These are phyloP conservation scores for Zygoascus biomembranicola DNA, from an alignment of 805 yeast genomes.

Conservation along the genomic window DNA sequence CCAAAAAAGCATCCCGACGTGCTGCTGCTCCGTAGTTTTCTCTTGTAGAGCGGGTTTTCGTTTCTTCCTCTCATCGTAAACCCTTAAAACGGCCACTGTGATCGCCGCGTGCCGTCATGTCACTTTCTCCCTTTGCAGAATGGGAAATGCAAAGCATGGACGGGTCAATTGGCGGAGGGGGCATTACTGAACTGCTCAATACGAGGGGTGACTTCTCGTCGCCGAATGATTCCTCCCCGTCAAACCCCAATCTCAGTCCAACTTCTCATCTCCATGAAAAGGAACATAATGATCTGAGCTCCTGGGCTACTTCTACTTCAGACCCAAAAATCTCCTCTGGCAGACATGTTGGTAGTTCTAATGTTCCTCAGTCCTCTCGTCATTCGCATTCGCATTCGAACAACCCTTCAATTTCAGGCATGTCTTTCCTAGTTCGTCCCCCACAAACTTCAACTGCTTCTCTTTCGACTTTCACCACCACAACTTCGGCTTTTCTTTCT, in stretches of 20 bases:
- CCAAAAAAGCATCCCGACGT: too few relatives aligned
- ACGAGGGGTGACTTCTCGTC: not conserved
- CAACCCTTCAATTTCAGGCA: not conserved
- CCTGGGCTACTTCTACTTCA: not conserved
- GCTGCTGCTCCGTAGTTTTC: too few relatives aligned
- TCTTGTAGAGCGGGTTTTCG: too few relatives aligned
- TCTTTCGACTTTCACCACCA: not conserved
- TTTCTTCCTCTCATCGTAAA: too few relatives aligned
- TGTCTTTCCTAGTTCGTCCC: not conserved
- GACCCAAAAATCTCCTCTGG: not conserved
- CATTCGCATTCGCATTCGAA: not conserved
- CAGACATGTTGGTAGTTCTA: not conserved
- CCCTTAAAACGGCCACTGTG: not conserved
- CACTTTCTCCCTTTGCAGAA: not conserved
- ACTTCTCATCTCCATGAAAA: not conserved
- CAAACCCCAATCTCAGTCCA: not conserved
- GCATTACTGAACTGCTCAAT: not conserved
- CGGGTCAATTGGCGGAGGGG: not conserved
- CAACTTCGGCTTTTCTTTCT: not conserved
- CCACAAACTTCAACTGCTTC: not conserved
- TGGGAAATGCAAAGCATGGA: slow-evolving; percentile 4
- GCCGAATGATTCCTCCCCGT: not conserved
- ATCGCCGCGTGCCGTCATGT: not conserved
- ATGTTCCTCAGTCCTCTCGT: not conserved
- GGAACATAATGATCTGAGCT: not conserved